Evolutionary conservation across 23 red algal genomes (phyloP), one percentile per base, ranked within the genome.

Genomic region (Gracilariopsis chorda): DNA sequence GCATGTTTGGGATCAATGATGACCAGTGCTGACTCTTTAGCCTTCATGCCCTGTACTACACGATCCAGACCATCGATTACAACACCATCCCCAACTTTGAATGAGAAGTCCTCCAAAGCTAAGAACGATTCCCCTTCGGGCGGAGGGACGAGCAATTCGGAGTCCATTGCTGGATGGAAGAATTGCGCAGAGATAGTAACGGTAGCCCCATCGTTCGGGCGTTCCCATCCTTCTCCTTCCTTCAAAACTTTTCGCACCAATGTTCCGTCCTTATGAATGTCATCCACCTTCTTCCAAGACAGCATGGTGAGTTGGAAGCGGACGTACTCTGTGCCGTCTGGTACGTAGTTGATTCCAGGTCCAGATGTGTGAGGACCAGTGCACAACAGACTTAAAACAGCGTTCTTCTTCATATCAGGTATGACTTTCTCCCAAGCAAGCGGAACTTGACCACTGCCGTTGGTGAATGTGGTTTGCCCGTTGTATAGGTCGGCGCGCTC

Each of bases 161-260:
- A 86, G 21, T 88, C 75, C 34, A 45, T 61, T 62, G 46, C 83
- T 3, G 86, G 59, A 1, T 72, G 56, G 46, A 28, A 65, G 46
- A 92, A 84, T 16, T 90, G 88, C 14, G 74, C 80, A 0, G 32
- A 29, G 53, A 77, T 46, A 24, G 72, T 69, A 30, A 98, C 77
- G 25, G 79, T 36, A 45, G 78, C 39, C 12, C 92, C 87, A 35
- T 98, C 96, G 74, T 93, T 90, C 17, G 96, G 96, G 36, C 90
- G 81, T 44, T 98, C 96, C 96, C 96, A 98, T 1, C 96, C 96
- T 39, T 98, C 96, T 30, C 96, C 96, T 49, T 98, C 96, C 30
- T 83, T 36, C 42, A 95, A 52, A 21, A 91, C 84, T 73, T 98
- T 98, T 78, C 90, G 88, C 2, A 92, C 89, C 46, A 98, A 68